Percentiles rank a stretch among this genome's conserved stretches.
Conservation (phyloP, 2,329 filamentous ascomycete species). For the Fusarium domesticum region DNA sequence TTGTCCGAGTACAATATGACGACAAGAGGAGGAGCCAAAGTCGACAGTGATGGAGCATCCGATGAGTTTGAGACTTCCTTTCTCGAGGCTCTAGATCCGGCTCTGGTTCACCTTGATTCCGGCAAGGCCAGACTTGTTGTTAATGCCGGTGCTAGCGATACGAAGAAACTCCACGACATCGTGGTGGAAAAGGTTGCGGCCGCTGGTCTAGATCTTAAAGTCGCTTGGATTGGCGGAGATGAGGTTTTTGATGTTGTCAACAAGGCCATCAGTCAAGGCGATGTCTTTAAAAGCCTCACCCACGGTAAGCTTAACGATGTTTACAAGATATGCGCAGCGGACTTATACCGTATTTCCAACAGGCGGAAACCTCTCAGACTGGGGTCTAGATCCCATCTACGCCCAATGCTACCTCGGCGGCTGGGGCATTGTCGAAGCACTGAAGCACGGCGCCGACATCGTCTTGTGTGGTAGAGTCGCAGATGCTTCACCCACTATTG, state of each 20-base stretch:
- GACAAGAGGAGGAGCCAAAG: conserved; percentile 30
- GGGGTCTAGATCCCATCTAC: too few species aligned
- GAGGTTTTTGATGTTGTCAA: conserved; percentile 31
- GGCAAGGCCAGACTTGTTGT: conserved; percentile 37
- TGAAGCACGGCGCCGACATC: conserved; percentile 42
- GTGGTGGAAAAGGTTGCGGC: conserved; percentile 29
- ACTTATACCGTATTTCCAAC: too few species aligned
- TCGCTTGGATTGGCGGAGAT: conserved; percentile 38
- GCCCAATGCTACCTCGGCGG: conserved; percentile 34
- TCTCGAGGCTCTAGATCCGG: conserved; percentile 26
- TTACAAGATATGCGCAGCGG: too few species aligned
- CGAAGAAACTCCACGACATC: conserved; percentile 27
- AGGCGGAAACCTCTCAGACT: too few species aligned
- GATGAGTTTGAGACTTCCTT: conserved; percentile 35
- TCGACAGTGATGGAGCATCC: conserved; percentile 24
- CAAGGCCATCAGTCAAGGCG: conserved; percentile 19
- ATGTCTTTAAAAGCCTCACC: conserved; percentile 25
- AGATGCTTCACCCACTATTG: conserved; percentile 49
- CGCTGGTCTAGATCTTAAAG: conserved; percentile 31
- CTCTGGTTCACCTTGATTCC: conserved; percentile 33
- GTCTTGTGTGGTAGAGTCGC: conserved; percentile 46
- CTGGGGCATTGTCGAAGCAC: conserved; percentile 40
- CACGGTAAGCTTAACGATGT: too few species aligned
- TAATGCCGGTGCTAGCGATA: conserved; percentile 39
- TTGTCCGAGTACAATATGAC: conserved; percentile 35